Conservation (phyloP, 306 rosid species). For the Lathyrus tuberosus region DNA sequence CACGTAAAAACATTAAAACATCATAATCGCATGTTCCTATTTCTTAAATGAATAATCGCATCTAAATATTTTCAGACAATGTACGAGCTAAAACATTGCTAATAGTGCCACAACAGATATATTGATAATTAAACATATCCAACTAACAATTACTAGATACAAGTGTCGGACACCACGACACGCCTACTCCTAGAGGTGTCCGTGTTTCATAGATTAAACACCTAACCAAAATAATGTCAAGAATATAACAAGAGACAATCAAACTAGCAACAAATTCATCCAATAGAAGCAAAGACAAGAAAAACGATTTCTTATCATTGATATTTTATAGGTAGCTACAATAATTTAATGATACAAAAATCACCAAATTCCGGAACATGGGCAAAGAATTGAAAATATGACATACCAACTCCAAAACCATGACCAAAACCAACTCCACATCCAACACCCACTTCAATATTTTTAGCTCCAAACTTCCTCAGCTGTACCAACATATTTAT, state of each 20-base stretch:
- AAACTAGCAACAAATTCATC: neutral
- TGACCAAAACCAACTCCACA: constrained; percentile 98
- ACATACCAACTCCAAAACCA: constrained; percentile 97
- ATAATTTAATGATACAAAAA: neutral
- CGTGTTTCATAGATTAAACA: no score
- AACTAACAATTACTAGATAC: neutral
- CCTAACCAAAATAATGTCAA: neutral
- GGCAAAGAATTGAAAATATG: neutral
- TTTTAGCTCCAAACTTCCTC: constrained; percentile 86
- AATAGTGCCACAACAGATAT: constrained; percentile 10
- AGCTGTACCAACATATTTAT: constrained; percentile 46
- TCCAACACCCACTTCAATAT: constrained; percentile 84
- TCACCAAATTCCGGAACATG: neutral
- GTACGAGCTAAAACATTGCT: neutral
- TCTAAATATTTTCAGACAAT: neutral
- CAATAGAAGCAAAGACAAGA: neutral
- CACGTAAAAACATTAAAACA: neutral
- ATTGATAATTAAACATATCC: constrained; percentile 2
- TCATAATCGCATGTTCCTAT: constrained; percentile 4
- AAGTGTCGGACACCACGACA: no score
- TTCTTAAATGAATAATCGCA: neutral
- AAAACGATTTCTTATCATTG: neutral
- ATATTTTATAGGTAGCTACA: neutral
- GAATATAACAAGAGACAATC: constrained; percentile 2
- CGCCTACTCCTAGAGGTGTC: no score